These are phyloP conservation scores for Hymenotorrendiella dingleyae DNA, from an alignment of 2,329 filamentous ascomycete species.

Conservation along the genomic window DNA sequence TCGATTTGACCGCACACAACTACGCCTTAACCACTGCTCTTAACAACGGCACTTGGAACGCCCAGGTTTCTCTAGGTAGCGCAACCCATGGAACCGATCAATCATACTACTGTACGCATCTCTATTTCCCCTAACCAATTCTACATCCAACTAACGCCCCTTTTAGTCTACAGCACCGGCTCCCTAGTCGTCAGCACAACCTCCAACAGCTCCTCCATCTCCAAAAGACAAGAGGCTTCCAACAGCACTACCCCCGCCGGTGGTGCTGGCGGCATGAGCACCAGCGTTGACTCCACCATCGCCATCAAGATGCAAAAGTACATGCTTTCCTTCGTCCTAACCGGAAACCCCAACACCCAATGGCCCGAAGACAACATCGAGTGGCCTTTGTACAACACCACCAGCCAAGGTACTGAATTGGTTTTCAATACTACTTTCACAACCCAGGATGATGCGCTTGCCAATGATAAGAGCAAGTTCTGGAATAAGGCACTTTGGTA, in stretches of 20 bases:
- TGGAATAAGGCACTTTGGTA: conserved; percentile 7
- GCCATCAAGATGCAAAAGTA: conserved; percentile 33
- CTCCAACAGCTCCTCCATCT: no score
- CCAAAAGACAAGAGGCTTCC: no score
- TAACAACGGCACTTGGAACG: conserved; percentile 34
- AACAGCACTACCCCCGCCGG: no score
- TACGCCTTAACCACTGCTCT: conserved; percentile 32
- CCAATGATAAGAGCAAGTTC: conserved; percentile 25
- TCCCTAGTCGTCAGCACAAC: conserved; percentile 16
- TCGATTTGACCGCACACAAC: conserved; percentile 32
- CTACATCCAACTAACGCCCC: no score
- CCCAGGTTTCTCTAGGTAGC: conserved; percentile 27
- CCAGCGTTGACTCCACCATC: conserved; percentile 23
- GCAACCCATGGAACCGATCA: conserved; percentile 34
- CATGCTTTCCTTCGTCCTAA: conserved; percentile 31
- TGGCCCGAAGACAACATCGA: conserved; percentile 32
- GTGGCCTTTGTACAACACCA: conserved; percentile 31
- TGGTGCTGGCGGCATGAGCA: conserved; percentile 18
- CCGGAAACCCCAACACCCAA: conserved; percentile 29
- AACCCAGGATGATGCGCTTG: conserved; percentile 29
- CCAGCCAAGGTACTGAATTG: conserved; percentile 23
- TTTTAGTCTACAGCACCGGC: conserved; percentile 22
- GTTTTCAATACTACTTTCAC: conserved; percentile 32
- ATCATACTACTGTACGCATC: conserved; percentile 29
- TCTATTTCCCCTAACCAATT: neutral